Conservation (phyloP, 1,139 yeast genomes). For the Protomyces arabidopsidicola region DNA sequence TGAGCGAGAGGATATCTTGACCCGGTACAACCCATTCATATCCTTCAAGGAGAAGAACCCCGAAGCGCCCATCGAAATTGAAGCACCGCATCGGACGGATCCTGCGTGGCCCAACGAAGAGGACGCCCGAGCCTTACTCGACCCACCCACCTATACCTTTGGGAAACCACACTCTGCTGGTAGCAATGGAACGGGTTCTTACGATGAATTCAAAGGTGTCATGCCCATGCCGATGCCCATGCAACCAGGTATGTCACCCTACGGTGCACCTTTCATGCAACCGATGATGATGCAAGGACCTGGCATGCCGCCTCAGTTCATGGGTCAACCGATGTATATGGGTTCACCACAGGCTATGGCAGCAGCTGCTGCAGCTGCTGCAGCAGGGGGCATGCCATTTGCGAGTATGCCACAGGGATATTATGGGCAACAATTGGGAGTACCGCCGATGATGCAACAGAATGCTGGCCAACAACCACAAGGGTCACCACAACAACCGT, state of each 20-base stretch:
- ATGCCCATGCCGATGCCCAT: neutral
- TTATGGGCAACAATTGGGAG: conserved; percentile 1
- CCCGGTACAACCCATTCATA: conserved; percentile 25
- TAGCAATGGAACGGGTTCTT: neutral
- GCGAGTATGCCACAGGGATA: conserved; percentile 25
- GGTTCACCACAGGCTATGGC: conserved; percentile 15
- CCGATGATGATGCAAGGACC: neutral
- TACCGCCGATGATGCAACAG: conserved; percentile 21
- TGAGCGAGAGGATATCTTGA: conserved; percentile 11
- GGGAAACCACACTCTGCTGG: conserved; percentile 1
- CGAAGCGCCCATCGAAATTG: conserved; percentile 17
- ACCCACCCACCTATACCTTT: conserved; percentile 5
- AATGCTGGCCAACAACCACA: neutral
- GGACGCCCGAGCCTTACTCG: conserved; percentile 11
- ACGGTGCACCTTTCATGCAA: neutral
- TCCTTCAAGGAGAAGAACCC: conserved; percentile 20
- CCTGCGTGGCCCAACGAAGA: conserved; percentile 29
- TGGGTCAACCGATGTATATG: neutral
- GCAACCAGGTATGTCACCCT: neutral
- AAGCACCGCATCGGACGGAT: conserved; percentile 25
- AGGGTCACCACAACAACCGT: neutral
- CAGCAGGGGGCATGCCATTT: conserved; percentile 29
- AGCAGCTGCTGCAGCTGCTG: conserved; percentile 22
- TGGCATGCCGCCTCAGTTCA: neutral
- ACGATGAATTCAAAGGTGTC: neutral